phyloP scores from a whole-genome alignment of 1,139 yeast genomes.

The Candida freyschussii region DNA sequence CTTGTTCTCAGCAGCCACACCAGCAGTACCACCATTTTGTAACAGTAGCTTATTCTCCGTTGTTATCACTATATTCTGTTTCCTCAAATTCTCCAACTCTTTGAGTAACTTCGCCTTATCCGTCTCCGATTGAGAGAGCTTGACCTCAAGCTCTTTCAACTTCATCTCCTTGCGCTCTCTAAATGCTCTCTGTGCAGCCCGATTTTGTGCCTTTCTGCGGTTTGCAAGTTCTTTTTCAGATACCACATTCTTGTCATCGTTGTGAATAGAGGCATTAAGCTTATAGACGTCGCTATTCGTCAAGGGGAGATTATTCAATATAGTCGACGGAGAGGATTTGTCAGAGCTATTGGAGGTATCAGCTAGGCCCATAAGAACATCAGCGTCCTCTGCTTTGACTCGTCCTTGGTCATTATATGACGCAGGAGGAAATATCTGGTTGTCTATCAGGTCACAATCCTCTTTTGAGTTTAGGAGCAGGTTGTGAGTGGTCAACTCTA shows the following conservation, averaged over 20 bases:
- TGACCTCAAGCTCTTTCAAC: slow-evolving; percentile 61
- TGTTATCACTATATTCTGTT: slow-evolving; percentile 48
- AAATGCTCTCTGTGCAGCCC: slow-evolving; percentile 89
- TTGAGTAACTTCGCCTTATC: slow-evolving; percentile 48
- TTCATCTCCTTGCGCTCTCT: slow-evolving; percentile 78
- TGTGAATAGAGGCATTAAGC: slow-evolving; percentile 9
- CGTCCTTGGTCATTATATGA: neutral
- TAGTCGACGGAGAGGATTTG: slow-evolving; percentile 13
- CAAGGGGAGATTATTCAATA: slow-evolving; percentile 12
- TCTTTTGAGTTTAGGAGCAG: slow-evolving; percentile 10
- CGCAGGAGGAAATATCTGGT: slow-evolving; percentile 4
- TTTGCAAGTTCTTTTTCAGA: slow-evolving; percentile 21
- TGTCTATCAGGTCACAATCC: slow-evolving; percentile 10
- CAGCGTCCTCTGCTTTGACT: slow-evolving; percentile 6
- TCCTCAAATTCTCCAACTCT: slow-evolving; percentile 51
- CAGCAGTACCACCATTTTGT: slow-evolving; percentile 17
- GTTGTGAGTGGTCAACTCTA: slow-evolving; percentile 13
- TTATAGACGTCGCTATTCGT: slow-evolving; percentile 8
- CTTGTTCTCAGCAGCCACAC: neutral
- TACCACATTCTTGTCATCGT: slow-evolving; percentile 5
- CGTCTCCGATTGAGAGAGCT: slow-evolving; percentile 54
- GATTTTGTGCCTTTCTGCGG: slow-evolving; percentile 62
- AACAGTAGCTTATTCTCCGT: slow-evolving; percentile 56
- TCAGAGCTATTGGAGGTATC: slow-evolving; percentile 6
- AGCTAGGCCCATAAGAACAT: neutral